Evolutionary conservation across 768 basidiomycete genomes (phyloP).

Genomic region (Tricholoma hemisulphureum): DNA sequence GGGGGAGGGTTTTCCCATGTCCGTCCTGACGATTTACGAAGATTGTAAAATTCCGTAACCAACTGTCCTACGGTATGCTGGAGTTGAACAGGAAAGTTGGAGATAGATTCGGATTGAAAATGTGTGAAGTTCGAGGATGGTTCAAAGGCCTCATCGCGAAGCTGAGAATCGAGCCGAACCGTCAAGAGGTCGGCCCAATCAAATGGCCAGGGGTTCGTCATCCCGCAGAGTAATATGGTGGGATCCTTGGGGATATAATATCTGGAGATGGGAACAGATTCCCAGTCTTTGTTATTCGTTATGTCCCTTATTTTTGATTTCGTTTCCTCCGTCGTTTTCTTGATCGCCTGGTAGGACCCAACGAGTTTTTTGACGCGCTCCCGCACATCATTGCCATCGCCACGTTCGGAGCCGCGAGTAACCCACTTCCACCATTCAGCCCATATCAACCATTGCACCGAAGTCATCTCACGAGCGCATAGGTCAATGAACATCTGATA

Average conservation of each 20-base stretch:
- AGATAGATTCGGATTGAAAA: too few species aligned
- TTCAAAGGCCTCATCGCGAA: neutral
- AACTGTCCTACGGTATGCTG: too few species aligned
- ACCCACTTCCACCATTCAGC: constrained; percentile 1
- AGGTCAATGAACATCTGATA: neutral
- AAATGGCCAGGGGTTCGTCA: neutral
- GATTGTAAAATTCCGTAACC: too few species aligned
- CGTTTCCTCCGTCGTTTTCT: too few species aligned
- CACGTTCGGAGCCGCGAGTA: neutral
- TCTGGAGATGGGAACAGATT: neutral
- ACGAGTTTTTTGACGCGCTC: too few species aligned
- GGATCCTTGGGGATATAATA: neutral
- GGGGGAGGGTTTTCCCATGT: too few species aligned
- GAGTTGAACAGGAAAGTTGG: too few species aligned
- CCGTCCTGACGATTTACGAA: too few species aligned
- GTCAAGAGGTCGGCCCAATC: neutral
- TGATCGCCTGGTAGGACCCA: too few species aligned
- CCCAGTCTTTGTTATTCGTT: neutral
- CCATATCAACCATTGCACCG: neutral
- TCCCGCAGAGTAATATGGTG: neutral
- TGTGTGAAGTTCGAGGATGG: too few species aligned
- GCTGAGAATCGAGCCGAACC: neutral
- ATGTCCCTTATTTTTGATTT: too few species aligned
- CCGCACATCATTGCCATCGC: neutral
- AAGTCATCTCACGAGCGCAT: neutral